Base-by-base conservation (phyloP, 2,329 filamentous ascomycete species). In the Trichoderma endophyticum region DNA sequence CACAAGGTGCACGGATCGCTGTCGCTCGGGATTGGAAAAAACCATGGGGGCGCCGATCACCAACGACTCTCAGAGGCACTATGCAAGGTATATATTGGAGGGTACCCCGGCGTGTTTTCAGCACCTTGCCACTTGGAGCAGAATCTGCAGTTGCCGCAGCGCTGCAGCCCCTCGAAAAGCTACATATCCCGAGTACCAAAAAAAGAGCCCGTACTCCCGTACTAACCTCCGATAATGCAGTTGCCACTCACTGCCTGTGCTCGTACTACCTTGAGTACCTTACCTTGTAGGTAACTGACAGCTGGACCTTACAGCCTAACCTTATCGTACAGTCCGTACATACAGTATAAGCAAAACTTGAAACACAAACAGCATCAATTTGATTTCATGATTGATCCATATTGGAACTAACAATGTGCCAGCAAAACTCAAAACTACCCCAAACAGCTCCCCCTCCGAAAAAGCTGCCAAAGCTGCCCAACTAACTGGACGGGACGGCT, bases 1-100 rank as follows among this genome's bases (percentile, higher is more conserved):
- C 56, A 59, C 67, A 56, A 63, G 26, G 30, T 60, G 67, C 57
- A 39, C 51, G 36, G 57, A 51, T 62, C 59, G 57, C 60, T 64
- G 39, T 70, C 59, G 62, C 57, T 36, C 34, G 39, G n/a, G n/a
- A 15, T 28, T 32, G n/a, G 18, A 65, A 64, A 70, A 68, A 39
- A 21, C 57, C 68, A 64, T 63, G 39, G 68, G 68, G 30, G 39
- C 32, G 68, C 67, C 56, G 57, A 70, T 70, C 36, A 61, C 54
- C 64, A 59, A 67, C 39, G 64, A 30, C n/a, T 51, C 43, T 51
- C 60, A 24, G 24, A n/a, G 51, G 32, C 28, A 24, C 24, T 48
- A 57, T 67, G 64, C 51, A 30, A 57, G 34, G 65, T 48, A 34
- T 57, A 32, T 68, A 57, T 68, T 32, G 26, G 21, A 48, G 43